phyloP scores from a whole-genome alignment of 345 rosid species.

The Eucalyptus polybractea region DNA sequence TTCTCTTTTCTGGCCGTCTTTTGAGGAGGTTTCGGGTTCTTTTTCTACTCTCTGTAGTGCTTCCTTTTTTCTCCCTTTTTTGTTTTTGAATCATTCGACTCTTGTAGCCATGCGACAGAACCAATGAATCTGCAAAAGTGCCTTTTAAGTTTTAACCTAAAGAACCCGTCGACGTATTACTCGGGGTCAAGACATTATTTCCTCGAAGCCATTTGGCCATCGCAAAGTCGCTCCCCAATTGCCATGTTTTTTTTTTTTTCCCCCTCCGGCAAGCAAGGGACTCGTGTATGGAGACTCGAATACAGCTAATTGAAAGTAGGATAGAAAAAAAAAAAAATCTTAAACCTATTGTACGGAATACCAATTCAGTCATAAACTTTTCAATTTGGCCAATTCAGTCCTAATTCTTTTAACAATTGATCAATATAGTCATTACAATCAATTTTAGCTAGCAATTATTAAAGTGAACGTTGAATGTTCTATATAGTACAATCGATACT shows the following conservation, averaged over 20 bases:
- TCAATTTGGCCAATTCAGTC: fast-evolving
- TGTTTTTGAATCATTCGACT: background rate
- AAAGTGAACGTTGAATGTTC: background rate
- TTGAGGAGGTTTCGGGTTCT: background rate
- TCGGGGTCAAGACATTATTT: background rate
- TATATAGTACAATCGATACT: fast-evolving
- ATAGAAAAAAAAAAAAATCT: too few species aligned
- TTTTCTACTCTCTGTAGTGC: background rate
- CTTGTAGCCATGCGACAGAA: background rate
- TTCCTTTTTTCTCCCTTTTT: background rate
- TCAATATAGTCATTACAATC: fast-evolving
- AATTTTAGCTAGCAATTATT: background rate
- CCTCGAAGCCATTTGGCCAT: background rate
- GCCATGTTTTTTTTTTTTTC: too few species aligned
- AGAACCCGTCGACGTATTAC: background rate
- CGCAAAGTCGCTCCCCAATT: background rate
- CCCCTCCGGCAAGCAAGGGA: background rate
- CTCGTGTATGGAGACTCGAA: background rate
- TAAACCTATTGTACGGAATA: fast-evolving
- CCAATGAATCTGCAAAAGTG: background rate
- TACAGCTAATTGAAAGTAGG: background rate
- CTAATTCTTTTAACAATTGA: fast-evolving
- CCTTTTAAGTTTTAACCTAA: background rate
- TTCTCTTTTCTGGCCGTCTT: too few species aligned
- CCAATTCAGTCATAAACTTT: fast-evolving